phyloP scores from a whole-genome alignment of 139 green algal genomes.

The Chlamydomonas incerta region DNA sequence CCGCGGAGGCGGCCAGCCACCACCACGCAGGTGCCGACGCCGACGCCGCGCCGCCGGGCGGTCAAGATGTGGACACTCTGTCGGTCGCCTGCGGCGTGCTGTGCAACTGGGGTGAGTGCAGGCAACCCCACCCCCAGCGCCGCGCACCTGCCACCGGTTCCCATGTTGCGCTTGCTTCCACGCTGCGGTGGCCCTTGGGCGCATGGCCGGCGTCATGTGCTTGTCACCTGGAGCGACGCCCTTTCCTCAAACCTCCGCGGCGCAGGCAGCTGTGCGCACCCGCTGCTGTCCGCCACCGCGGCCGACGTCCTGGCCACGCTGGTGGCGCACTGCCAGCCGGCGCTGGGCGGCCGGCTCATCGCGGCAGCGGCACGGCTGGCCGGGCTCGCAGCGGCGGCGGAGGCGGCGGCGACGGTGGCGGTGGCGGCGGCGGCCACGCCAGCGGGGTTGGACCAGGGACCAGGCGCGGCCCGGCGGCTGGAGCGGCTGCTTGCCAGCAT shows the following conservation, averaged over 20 bases:
- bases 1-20: background rate
- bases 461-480: background rate
- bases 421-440: background rate
- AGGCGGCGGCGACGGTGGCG: background rate
- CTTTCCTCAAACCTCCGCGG: no score
- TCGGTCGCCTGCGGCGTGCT: background rate
- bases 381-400: background rate
- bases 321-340: conserved; percentile 8
- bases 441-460: background rate
- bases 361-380: conserved; percentile 11
- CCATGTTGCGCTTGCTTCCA: no score
- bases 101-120: conserved; percentile 41
- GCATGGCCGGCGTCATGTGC: no score
- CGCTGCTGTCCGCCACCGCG: conserved; percentile 1
- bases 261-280: conserved; percentile 21
- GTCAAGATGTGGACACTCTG: conserved; percentile 2
- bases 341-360: background rate
- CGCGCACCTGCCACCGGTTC: no score
- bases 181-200: no score
- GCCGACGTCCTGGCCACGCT: conserved; percentile 10
- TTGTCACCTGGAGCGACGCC: no score
- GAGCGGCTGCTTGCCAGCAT: background rate
- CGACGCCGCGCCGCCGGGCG: background rate
- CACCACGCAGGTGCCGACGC: no score
- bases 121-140: no score